Evolutionary conservation across 1,284 basidiomycete genomes (phyloP).

Genomic region (Amylostereum chailletii): DNA sequence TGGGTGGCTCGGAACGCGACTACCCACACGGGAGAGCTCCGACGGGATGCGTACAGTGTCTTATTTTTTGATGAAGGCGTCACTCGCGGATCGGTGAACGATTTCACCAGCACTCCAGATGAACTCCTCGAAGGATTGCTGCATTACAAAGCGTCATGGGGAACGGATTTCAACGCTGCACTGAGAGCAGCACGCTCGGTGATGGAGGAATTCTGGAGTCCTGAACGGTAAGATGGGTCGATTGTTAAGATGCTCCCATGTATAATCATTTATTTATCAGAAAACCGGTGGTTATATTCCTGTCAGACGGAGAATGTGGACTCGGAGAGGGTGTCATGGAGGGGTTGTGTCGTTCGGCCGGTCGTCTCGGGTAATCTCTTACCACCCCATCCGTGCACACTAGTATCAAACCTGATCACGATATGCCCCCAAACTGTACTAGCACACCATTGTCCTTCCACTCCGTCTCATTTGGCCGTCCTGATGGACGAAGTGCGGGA

Average conservation of each 20-base stretch:
- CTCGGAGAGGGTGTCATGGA: conserved; percentile 33
- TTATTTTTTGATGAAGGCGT: conserved; percentile 36
- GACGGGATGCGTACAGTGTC: conserved; percentile 51
- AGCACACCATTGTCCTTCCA: conserved; percentile 56
- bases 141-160: conserved; percentile 21
- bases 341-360: conserved; percentile 35
- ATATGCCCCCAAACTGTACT: background rate
- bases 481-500: conserved; percentile 14
- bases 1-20: conserved; percentile 44
- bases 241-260: too few species aligned
- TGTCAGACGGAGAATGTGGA: conserved; percentile 50
- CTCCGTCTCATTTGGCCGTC: conserved; percentile 45
- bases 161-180: conserved; percentile 42
- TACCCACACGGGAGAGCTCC: conserved; percentile 18
- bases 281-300: conserved; percentile 52
- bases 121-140: conserved; percentile 35
- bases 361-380: conserved; percentile 37
- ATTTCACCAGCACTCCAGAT: conserved; percentile 40
- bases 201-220: conserved; percentile 45
- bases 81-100: conserved; percentile 28
- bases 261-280: too few species aligned
- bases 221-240: conserved; percentile 33
- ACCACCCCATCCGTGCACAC: background rate
- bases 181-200: conserved; percentile 26
- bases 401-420: background rate